These are phyloP conservation scores for Trichothecium roseum DNA, from an alignment of 2,329 filamentous ascomycete genomes.

Conservation along the genomic window DNA sequence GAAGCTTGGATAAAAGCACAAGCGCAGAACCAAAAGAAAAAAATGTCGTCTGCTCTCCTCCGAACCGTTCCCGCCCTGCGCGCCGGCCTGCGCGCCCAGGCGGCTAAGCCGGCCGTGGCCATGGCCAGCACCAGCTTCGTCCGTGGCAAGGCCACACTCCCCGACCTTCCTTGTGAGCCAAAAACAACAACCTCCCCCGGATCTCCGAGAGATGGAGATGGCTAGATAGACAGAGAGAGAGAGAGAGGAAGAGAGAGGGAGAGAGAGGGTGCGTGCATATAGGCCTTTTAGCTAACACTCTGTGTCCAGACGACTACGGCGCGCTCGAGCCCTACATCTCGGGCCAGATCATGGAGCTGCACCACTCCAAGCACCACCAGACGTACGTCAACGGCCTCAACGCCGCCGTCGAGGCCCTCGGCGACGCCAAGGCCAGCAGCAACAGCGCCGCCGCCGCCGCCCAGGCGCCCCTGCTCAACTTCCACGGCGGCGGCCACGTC, in stretches of 20 bases:
- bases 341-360: slow-evolving; percentile 90
- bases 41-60: slow-evolving; percentile 69
- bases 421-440: slow-evolving; percentile 52
- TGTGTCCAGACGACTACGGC: slow-evolving; percentile 98
- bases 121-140: slow-evolving; percentile 67
- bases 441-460: slow-evolving; percentile 40
- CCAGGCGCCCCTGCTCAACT: slow-evolving; percentile 52
- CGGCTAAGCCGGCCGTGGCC: slow-evolving; percentile 52
- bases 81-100: slow-evolving; percentile 58
- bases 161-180: slow-evolving; percentile 59
- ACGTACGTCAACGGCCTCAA: slow-evolving; percentile 90
- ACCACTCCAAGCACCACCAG: slow-evolving; percentile 90
- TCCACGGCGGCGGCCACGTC: slow-evolving; percentile 77
- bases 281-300: too few species aligned
- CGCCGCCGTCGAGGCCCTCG: slow-evolving; percentile 62
- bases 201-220: background rate
- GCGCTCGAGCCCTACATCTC: slow-evolving; percentile 80
- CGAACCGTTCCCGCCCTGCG: slow-evolving; percentile 58
- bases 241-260: too few species aligned
- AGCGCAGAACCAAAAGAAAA: too few species aligned
- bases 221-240: too few species aligned
- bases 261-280: too few species aligned
- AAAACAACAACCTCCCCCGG: background rate
- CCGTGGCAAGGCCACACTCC: slow-evolving; percentile 84
- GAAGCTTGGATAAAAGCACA: too few species aligned